phyloP scores from a whole-genome alignment of 2,329 filamentous ascomycete species.

The Teratosphaeriaceae sp. region DNA sequence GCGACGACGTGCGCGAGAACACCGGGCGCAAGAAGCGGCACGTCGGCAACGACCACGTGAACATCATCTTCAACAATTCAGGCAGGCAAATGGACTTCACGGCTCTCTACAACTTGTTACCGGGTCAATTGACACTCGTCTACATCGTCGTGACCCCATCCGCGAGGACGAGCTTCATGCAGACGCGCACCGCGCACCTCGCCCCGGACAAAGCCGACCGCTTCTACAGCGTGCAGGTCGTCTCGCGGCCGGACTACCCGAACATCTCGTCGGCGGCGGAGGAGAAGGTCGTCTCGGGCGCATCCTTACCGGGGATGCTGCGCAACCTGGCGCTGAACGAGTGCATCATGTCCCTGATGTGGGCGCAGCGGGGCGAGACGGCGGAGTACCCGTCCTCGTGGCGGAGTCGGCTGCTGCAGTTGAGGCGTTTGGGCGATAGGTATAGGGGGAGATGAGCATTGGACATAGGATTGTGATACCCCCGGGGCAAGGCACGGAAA shows the following conservation, averaged over 20 bases:
- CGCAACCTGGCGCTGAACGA: conserved; percentile 87
- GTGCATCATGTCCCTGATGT: conserved; percentile 88
- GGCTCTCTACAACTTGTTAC: conserved; percentile 56
- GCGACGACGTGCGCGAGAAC: conserved; percentile 61
- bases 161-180: conserved; percentile 68
- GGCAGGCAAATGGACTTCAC: conserved; percentile 80
- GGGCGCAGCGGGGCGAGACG: conserved; percentile 57
- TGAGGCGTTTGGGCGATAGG: conserved; percentile 71
- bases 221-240: conserved; percentile 85
- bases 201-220: conserved; percentile 36
- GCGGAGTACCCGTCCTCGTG: conserved; percentile 75
- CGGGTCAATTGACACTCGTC: conserved; percentile 92
- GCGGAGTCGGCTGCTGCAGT: conserved; percentile 79
- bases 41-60: conserved; percentile 96
- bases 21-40: conserved; percentile 74
- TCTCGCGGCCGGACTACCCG: conserved; percentile 83
- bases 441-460: conserved; percentile 10
- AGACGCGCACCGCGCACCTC: conserved; percentile 48
- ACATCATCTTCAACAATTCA: conserved; percentile 96
- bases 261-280: conserved; percentile 85
- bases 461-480: conserved; percentile 7
- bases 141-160: conserved; percentile 94
- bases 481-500: too few relatives aligned
- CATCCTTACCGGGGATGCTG: conserved; percentile 76
- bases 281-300: conserved; percentile 79